Conservation (phyloP, 1,284 basidiomycete genomes). For the Puccinia horiana region DNA sequence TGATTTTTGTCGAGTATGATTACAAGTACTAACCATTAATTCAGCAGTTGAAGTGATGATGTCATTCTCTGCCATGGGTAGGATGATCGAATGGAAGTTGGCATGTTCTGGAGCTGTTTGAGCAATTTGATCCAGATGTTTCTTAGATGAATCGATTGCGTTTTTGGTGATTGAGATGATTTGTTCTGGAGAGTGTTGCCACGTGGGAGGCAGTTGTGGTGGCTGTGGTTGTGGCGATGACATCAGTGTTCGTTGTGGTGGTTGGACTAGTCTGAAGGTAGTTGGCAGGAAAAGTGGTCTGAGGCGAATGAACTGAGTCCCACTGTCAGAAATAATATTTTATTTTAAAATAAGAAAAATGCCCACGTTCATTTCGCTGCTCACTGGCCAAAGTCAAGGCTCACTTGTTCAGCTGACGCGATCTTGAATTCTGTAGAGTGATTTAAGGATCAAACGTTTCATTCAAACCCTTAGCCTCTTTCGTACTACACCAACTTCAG, state of each 20-base stretch:
- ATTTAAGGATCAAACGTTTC: too few species aligned
- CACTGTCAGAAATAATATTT: too few species aligned
- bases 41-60: constrained; percentile 66
- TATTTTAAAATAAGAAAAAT: too few species aligned
- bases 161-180: constrained; percentile 67
- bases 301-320: too few species aligned
- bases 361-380: too few species aligned
- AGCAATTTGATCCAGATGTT: constrained; percentile 67
- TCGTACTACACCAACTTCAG: too few species aligned
- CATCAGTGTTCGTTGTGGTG: background rate
- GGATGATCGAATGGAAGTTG: constrained; percentile 60
- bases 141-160: constrained; percentile 66
- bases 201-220: constrained; percentile 69
- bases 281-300: too few species aligned
- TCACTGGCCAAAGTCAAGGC: too few species aligned
- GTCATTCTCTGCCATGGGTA: constrained; percentile 67
- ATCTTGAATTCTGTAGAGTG: too few species aligned
- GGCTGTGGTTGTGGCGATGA: constrained; percentile 57
- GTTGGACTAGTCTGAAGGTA: background rate
- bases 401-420: too few species aligned
- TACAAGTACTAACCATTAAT: constrained; percentile 60
- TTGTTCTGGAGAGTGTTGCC: constrained; percentile 70
- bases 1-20: background rate
- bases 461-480: too few species aligned
- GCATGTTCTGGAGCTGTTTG: constrained; percentile 65